Evolutionary conservation across 108 stramenopile genomes (phyloP).

Genomic region (Nitzschia sp.): DNA sequence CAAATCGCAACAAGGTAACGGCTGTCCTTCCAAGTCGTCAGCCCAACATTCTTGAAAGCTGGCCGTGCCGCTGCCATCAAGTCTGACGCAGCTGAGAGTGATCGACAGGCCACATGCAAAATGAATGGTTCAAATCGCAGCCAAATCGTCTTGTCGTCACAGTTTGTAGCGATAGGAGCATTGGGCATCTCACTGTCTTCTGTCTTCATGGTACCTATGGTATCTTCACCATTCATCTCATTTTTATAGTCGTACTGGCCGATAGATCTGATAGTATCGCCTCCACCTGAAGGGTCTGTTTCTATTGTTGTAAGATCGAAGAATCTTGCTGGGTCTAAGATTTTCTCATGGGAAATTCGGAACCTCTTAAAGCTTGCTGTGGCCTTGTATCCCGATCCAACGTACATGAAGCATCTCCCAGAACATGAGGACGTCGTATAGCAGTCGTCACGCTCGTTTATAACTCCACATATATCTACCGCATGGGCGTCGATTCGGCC

Average conservation of each 20-base stretch:
- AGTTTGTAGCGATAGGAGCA: conserved; percentile 16
- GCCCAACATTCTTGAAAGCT: conserved; percentile 87
- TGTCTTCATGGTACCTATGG: conserved; percentile 10
- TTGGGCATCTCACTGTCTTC: conserved; percentile 8
- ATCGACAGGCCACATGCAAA: conserved; percentile 83
- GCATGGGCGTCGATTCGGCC: conserved; percentile 86
- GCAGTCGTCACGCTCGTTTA: conserved; percentile 69
- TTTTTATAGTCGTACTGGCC: conserved; percentile 74
- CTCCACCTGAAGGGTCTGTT: conserved; percentile 73
- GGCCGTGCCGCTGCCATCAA: conserved; percentile 83
- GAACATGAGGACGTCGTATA: conserved; percentile 79
- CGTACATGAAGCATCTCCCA: conserved; percentile 83
- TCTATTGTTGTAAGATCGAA: conserved; percentile 71
- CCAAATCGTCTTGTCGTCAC: conserved; percentile 56
- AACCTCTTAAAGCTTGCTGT: conserved; percentile 56
- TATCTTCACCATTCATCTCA: conserved; percentile 23
- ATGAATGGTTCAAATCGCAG: conserved; percentile 89
- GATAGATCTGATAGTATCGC: conserved; percentile 73
- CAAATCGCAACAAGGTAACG: conserved; percentile 80
- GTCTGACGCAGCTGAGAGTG: conserved; percentile 62
- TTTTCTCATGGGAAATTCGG: conserved; percentile 76
- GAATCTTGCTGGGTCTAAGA: conserved; percentile 60
- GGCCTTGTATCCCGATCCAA: conserved; percentile 82
- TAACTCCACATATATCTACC: conserved; percentile 74
- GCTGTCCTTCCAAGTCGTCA: conserved; percentile 79